These are phyloP conservation scores for Aspergillus unguis DNA, from an alignment of 2,329 filamentous ascomycete species.

Conservation along the genomic window DNA sequence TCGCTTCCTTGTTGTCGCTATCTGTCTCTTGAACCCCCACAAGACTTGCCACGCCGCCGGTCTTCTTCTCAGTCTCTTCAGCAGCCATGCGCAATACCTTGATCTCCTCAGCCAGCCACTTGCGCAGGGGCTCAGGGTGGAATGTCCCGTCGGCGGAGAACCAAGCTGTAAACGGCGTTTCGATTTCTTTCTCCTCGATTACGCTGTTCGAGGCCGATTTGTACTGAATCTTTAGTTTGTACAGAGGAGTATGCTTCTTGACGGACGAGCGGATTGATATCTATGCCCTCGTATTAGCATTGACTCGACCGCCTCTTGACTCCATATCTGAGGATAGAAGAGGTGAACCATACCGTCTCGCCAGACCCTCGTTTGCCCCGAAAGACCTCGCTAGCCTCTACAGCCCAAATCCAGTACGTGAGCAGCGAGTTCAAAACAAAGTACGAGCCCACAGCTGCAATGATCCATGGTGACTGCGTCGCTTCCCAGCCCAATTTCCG, in stretches of 20 bases:
- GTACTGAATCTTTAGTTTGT: constrained; percentile 65
- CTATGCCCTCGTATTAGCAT: constrained; percentile 40
- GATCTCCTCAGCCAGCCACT: constrained; percentile 59
- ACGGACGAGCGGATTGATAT: constrained; percentile 69
- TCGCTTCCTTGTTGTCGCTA: constrained; percentile 1
- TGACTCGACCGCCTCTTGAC: not conserved
- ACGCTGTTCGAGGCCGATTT: constrained; percentile 39
- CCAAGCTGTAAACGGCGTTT: constrained; percentile 59
- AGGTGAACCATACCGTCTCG: constrained; percentile 50
- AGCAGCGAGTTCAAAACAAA: constrained; percentile 72
- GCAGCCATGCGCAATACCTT: constrained; percentile 53
- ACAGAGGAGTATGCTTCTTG: constrained; percentile 77
- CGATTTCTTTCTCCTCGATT: constrained; percentile 48
- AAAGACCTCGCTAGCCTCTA: constrained; percentile 81
- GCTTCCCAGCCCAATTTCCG: constrained; percentile 85
- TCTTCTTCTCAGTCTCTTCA: constrained; percentile 35
- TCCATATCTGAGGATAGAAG: not conserved
- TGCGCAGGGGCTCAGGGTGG: constrained; percentile 59
- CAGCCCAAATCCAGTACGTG: constrained; percentile 78
- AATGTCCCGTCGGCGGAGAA: constrained; percentile 58
- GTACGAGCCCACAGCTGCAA: constrained; percentile 75
- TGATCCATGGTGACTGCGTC: constrained; percentile 73
- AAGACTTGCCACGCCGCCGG: constrained; percentile 21
- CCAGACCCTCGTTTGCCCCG: constrained; percentile 68
- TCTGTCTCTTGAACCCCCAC: constrained; percentile 17